Evolutionary conservation across 2,329 filamentous ascomycete genomes (phyloP), one percentile per base, ranked within the genome.

Genomic region (Aspergillus ochraceoroseus): DNA sequence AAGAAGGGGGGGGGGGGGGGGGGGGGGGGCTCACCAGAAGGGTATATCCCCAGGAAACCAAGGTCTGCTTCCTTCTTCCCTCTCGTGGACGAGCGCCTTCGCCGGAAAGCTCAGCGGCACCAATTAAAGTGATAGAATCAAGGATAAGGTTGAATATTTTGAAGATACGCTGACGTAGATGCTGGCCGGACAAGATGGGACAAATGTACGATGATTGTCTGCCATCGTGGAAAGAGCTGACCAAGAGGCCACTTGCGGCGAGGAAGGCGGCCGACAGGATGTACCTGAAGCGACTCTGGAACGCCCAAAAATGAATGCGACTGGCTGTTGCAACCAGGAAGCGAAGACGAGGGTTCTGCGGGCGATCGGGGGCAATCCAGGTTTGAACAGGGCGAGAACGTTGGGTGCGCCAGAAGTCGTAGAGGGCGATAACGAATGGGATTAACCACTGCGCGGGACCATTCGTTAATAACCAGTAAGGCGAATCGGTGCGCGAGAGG

Each of bases 141-240:
- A 74, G 43, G 5, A 65, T 19, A 1, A 64, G 47, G 15, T 60
- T 64, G 17, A 66, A 20, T 19, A 64, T 38, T 46, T 68, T 67
- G 33, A 72, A 46, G 2, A 53, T 46, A 5, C 62, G 66, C 5
- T 72, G 51, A 7, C 55, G 51, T 35, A 55, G 47, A 19, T 55
- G 52, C 25, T 65, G 58, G 12, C 56, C 48, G 19, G 64, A 59
- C 1, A 59, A 52, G 7, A 65, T 55, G 2, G 72, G 66, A 49
- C 74, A 77, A 14, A 76, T 72, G 42, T 71, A 72, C 3, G 71
- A 73, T 11, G 71, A 73, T 27, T 56, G 51, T 11, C 61, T 65
- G 30, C 59, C 63, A 26, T 53, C 44, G 5, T 61, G 55, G 11
- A 69, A 56, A 1, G 57, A 55, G 9, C 63, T 50, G 4, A 61